Evolutionary conservation across 805 yeast species (phyloP).

Genomic region (Dipodascopsis tothii): DNA sequence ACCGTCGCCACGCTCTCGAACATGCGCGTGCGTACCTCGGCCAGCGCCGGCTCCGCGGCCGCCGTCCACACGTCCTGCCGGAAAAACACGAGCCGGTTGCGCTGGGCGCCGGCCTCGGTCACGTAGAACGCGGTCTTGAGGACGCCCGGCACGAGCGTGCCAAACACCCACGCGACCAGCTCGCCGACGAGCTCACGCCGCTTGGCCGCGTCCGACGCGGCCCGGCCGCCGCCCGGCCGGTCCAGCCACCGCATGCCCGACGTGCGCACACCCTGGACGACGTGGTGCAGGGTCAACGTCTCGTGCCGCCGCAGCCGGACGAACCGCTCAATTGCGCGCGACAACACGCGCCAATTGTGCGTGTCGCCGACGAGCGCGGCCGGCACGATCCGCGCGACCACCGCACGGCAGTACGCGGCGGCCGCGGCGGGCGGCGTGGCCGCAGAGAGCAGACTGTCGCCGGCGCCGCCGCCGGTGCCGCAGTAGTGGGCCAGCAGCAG

Average conservation of each 20-base stretch:
- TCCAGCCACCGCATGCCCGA: slow-evolving; percentile 53
- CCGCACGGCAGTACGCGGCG: too few relatives aligned
- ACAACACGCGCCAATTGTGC: too few relatives aligned
- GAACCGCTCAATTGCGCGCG: slow-evolving; percentile 27
- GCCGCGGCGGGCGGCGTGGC: too few relatives aligned
- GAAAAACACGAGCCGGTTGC: slow-evolving; percentile 41
- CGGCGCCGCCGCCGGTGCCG: too few relatives aligned
- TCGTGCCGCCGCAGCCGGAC: slow-evolving; percentile 38
- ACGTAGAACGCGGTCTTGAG: slow-evolving; percentile 56
- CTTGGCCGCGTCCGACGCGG: slow-evolving; percentile 38
- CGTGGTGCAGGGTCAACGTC: slow-evolving; percentile 29
- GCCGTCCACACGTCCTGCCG: slow-evolving; percentile 53
- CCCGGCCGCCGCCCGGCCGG: slow-evolving; percentile 20
- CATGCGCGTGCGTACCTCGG: slow-evolving; percentile 14
- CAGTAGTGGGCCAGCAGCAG: too few relatives aligned
- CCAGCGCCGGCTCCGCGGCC: slow-evolving; percentile 38
- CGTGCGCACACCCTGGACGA: slow-evolving; percentile 36
- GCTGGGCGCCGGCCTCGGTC: slow-evolving; percentile 45
- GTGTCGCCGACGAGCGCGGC: too few relatives aligned
- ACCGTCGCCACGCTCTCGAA: slow-evolving; percentile 11
- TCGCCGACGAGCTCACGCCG: slow-evolving; percentile 34
- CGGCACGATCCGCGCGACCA: too few relatives aligned
- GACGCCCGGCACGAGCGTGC: slow-evolving; percentile 39
- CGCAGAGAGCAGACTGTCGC: too few relatives aligned
- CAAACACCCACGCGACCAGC: slow-evolving; percentile 56